Evolutionary conservation across 176 grass and related monocot genomes (phyloP), one percentile per base, ranked within the genome.

Genomic region (Rhipidocladum racemiflorum): DNA sequence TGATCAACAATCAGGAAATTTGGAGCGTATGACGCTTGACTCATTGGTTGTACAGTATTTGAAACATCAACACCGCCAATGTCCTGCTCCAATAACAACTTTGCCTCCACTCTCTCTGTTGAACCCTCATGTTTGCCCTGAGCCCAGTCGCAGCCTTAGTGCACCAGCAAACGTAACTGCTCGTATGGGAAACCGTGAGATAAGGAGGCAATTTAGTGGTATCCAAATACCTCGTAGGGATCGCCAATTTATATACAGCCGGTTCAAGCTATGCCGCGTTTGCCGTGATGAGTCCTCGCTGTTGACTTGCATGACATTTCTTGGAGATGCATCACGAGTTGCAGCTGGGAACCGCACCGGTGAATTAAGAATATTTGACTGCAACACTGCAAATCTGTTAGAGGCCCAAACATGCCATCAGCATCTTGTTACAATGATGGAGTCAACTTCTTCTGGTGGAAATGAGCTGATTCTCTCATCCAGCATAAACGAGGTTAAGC

Each of bases 21-120:
- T 54, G 44, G 91, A 99, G 79, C 72, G 83, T 14, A 99, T 91
- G 89, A 95, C 96, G 0, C 89, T 99, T n/a, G 96, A 99, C 53
- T 93, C 92, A 38, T 69, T 99, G 77, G 89, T 99, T 70, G 96
- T 99, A 40, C 96, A 99, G 29, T 99, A 95, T 70, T 80, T 99
- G 84, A 99, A 99, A 82, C 96, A 99, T 55, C 96, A 99, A 38
- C 96, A 99, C 53, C 89, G 96, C 7, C 92, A 99, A 38, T 99
- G 96, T 30, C 92, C 92, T 76, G 91, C 91, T 51, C 96, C 96
- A n/a, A 86, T 99, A 81, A 99, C 96, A 81, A 99, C 96, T 86
- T 88, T 99, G 77, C 96, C 96, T 23, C 89, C 96, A 66, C 91
- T 99, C 7, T 93, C 92, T 83, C 77, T 99, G 71, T 65, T 99